Percentiles rank a stretch among this genome's conserved stretches.
phyloP scores from a whole-genome alignment of 805 yeast genomes.

The Pichia sporocuriosa region DNA sequence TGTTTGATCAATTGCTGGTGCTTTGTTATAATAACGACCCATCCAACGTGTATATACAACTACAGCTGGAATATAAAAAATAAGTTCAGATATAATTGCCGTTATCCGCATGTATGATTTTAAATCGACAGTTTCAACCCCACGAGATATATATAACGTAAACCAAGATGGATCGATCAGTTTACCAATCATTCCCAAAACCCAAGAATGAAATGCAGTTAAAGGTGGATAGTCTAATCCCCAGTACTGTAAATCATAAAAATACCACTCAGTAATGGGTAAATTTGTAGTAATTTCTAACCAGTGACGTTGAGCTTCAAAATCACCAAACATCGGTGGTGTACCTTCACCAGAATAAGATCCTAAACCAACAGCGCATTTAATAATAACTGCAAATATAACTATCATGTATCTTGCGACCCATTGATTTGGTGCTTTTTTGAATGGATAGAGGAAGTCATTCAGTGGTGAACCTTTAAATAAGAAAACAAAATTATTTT shows the following conservation, averaged over 20 bases:
- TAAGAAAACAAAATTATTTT: conserved; percentile 26
- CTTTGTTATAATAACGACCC: conserved; percentile 45
- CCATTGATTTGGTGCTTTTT: conserved; percentile 84
- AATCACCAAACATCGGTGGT: conserved; percentile 88
- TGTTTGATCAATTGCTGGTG: conserved; percentile 66
- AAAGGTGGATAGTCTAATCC: conserved; percentile 96
- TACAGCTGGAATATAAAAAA: conserved; percentile 75
- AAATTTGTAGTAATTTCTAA: conserved; percentile 79
- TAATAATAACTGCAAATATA: conserved; percentile 63
- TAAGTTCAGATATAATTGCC: conserved; percentile 65
- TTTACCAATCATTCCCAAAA: conserved; percentile 67
- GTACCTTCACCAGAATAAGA: conserved; percentile 67
- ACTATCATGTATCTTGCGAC: conserved; percentile 73
- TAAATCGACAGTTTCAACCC: conserved; percentile 57
- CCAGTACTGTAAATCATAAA: conserved; percentile 87
- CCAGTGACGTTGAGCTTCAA: conserved; percentile 99
- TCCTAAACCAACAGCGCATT: conserved; percentile 86
- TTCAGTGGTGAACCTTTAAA: conserved; percentile 56
- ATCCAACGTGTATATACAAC: conserved; percentile 63
- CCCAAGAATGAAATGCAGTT: conserved; percentile 87
- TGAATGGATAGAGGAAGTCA: conserved; percentile 72
- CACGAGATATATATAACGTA: conserved; percentile 63
- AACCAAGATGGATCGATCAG: conserved; percentile 70
- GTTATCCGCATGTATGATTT: conserved; percentile 83
- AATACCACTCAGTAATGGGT: conserved; percentile 79